A percentile compares a stretch with the other conserved stretches of the same genome.
phyloP scores from a whole-genome alignment of 495 filamentous ascomycete species.

The Penicillium lividum region DNA sequence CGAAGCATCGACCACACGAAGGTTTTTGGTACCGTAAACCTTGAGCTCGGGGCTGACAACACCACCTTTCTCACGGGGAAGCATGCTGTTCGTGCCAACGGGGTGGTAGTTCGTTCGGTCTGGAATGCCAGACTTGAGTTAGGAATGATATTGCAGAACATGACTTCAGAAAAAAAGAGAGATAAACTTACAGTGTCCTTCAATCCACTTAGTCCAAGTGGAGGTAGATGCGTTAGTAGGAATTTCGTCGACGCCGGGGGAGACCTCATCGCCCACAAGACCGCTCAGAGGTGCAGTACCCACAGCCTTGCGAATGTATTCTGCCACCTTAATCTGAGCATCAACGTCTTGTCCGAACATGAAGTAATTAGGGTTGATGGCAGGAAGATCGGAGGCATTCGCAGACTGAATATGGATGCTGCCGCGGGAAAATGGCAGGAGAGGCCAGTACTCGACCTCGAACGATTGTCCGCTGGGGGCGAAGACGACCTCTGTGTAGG shows the following conservation, averaged over 20 bases:
- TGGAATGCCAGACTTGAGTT: slow-evolving; percentile 10
- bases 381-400: slow-evolving; percentile 12
- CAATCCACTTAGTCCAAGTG: slow-evolving; percentile 24
- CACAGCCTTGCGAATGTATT: slow-evolving; percentile 27
- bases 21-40: slow-evolving; percentile 49
- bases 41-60: slow-evolving; percentile 42
- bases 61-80: slow-evolving; percentile 54
- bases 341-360: slow-evolving; percentile 23
- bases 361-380: slow-evolving; percentile 32
- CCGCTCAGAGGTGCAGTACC: slow-evolving; percentile 15
- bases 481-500: slow-evolving; percentile 40
- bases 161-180: too few species aligned
- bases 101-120: slow-evolving; percentile 41
- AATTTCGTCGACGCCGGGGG: slow-evolving; percentile 18
- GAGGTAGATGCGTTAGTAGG: slow-evolving; percentile 18
- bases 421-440: slow-evolving; percentile 51
- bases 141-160: too few species aligned
- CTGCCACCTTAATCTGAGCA: slow-evolving; percentile 23
- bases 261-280: slow-evolving; percentile 22
- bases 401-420: slow-evolving; percentile 34
- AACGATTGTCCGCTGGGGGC: slow-evolving; percentile 23
- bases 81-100: slow-evolving; percentile 56
- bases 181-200: slow-evolving; percentile 26
- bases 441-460: slow-evolving; percentile 38
- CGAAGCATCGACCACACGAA: slow-evolving; percentile 56